Evolutionary conservation across 169 alveolate species (phyloP).

Genomic region (Amoebophrya sp.): DNA sequence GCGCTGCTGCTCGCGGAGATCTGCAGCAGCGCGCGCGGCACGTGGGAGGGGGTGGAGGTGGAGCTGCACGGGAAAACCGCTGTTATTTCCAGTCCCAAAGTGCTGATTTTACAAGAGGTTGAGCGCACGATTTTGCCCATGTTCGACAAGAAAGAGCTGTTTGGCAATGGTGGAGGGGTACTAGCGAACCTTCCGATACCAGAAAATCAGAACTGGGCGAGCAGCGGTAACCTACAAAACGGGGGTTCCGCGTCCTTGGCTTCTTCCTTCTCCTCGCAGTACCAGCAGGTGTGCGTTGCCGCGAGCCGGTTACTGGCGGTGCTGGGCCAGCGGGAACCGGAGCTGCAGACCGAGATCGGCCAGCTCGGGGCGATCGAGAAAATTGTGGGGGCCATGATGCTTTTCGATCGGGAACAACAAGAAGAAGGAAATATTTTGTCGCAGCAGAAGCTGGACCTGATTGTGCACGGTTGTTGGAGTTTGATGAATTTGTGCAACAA

Average conservation of each 20-base stretch:
- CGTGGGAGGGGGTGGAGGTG: no score
- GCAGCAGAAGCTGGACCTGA: no score
- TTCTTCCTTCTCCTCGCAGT: no score
- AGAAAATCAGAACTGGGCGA: no score
- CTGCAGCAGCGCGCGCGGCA: no score
- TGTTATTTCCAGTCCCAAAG: no score
- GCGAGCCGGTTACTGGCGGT: neutral
- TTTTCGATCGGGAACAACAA: no score
- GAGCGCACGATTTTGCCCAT: neutral
- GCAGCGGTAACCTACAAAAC: no score
- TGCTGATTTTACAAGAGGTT: neutral
- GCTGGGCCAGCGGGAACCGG: neutral
- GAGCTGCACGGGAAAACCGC: no score
- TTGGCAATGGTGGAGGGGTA: neutral
- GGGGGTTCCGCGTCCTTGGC: no score
- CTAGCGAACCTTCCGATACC: neutral
- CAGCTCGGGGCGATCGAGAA: neutral
- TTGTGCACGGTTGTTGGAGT: neutral
- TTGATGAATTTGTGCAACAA: conserved; percentile 11
- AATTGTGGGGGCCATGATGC: neutral
- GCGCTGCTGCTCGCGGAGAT: no score
- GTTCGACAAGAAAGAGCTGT: neutral
- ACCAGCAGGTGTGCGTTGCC: neutral
- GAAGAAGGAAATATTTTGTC: no score
- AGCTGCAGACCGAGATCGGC: neutral